phyloP scores from a whole-genome alignment of 2,329 filamentous ascomycete species.

The Macrophomina tecta region DNA sequence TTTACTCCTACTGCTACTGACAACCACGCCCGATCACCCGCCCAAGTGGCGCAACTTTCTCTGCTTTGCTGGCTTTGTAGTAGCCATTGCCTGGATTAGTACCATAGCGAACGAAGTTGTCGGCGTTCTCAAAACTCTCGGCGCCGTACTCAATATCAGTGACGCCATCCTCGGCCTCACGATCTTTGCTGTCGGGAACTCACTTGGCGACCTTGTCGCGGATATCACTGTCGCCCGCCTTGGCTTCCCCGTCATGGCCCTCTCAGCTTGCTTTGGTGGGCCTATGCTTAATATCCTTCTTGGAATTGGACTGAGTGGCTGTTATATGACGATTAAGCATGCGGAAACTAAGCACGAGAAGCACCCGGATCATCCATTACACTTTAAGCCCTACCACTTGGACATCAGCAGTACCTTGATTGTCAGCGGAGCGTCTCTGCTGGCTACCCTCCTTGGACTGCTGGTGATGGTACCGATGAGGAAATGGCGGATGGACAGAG shows the following conservation, averaged over 20 bases:
- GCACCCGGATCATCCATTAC: conserved; percentile 68
- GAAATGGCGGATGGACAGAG: conserved; percentile 80
- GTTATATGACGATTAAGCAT: conserved; percentile 80
- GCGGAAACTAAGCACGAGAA: conserved; percentile 70
- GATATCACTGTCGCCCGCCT: conserved; percentile 93
- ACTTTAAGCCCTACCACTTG: conserved; percentile 80
- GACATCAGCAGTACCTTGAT: conserved; percentile 84
- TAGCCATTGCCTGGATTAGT: conserved; percentile 94
- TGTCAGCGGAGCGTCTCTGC: conserved; percentile 81
- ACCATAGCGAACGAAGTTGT: conserved; percentile 96
- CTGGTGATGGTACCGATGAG: conserved; percentile 84
- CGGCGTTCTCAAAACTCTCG: conserved; percentile 88
- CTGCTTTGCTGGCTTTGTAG: conserved; percentile 88
- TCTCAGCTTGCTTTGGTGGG: conserved; percentile 94
- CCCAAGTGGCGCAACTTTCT: conserved; percentile 78
- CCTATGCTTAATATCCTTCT: conserved; percentile 97
- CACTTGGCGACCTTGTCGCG: conserved; percentile 89
- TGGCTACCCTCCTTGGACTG: conserved; percentile 79
- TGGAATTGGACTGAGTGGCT: conserved; percentile 88
- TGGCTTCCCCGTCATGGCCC: conserved; percentile 95
- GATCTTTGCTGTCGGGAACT: conserved; percentile 96
- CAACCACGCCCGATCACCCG: conserved; percentile 70
- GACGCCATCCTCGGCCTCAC: conserved; percentile 95
- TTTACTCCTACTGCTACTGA: conserved; percentile 69
- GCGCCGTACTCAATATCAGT: conserved; percentile 89